phyloP scores from a whole-genome alignment of 306 rosid species.

The Gynostemma pentaphyllum region DNA sequence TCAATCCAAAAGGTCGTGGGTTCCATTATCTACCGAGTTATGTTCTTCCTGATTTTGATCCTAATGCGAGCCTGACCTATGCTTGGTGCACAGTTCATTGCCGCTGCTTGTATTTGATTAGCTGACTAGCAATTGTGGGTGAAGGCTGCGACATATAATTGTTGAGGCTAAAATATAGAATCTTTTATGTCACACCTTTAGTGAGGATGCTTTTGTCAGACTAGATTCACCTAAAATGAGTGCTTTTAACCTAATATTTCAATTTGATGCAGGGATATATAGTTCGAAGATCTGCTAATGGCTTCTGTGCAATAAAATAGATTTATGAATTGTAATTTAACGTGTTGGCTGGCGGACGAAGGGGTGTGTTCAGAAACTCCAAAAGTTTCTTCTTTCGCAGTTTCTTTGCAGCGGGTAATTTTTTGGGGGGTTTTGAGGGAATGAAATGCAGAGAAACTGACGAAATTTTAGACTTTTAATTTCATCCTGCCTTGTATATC shows the following conservation, averaged over 20 bases:
- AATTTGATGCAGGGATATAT: not conserved
- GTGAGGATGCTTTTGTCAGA: too few species aligned
- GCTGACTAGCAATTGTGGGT: too few species aligned
- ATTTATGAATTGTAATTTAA: not conserved
- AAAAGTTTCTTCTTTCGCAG: constrained; percentile 2
- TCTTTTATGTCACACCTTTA: not conserved
- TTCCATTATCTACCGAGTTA: not conserved
- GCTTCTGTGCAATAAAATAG: constrained; percentile 5
- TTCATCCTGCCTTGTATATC: not conserved
- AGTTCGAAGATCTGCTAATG: not conserved
- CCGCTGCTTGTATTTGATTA: not conserved
- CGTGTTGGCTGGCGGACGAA: not conserved
- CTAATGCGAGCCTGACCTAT: not conserved
- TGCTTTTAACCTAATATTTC: not conserved
- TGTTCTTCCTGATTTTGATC: not conserved
- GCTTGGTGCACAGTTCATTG: not conserved
- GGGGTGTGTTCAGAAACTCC: not conserved
- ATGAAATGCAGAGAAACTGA: constrained; percentile 4
- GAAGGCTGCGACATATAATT: too few species aligned
- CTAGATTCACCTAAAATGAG: not conserved
- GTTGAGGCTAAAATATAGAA: not conserved
- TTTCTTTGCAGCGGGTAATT: constrained; percentile 1
- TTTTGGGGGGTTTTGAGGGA: not conserved
- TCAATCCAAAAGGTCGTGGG: not conserved
- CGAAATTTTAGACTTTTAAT: not conserved